Evolutionary conservation across 1,139 yeast genomes (phyloP), one percentile per base, ranked within the genome.

Genomic region (Suhomyces bolitotheri): DNA sequence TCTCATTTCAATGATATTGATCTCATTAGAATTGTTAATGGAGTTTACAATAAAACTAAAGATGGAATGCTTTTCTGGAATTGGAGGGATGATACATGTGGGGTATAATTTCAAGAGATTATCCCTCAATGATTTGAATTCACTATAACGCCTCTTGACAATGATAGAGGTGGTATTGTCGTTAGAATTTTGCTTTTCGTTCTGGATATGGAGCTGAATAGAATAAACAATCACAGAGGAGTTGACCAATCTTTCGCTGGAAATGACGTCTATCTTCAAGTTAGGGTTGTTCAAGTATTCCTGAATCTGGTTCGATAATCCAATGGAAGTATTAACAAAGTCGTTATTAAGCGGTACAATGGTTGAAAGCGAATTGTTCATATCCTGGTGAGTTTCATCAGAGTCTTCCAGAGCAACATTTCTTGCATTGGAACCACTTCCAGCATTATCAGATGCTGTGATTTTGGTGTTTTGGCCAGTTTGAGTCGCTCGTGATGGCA

Each of bases 61-160:
- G 6, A 77, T 45, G 1, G 81, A 69, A 46, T 77, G 82, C 44
- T 76, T 77, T 44, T 74, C 81, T 0, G 82, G 82, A 11, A 77
- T 71, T 2, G 81, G 80, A 2, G 82, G 81, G 8, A 77, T 60
- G 11, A 76, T 62, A 25, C 68, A 53, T 1, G 78, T 72, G 4
- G 81, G 82, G 44, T 63, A 74, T 29, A 76, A 55, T 46, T 64
- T 64, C 29, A 65, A 53, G 25, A 77, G 50, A 42, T 61, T 64
- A 33, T 67, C 71, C 29, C 82, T 56, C 7, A 76, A 58, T 8
- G 79, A 73, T 41, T 66, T 71, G 53, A 77, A 77, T 50, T 77
- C 82, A 22, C 78, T 69, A 48, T 76, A 77, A 31, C 82, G 58
- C 40, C 81, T 56, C 44, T 70, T 71, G 15, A 71, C 76, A 4